phyloP scores from a whole-genome alignment of 768 basidiomycete genomes.

The Amanita subjunquillea region DNA sequence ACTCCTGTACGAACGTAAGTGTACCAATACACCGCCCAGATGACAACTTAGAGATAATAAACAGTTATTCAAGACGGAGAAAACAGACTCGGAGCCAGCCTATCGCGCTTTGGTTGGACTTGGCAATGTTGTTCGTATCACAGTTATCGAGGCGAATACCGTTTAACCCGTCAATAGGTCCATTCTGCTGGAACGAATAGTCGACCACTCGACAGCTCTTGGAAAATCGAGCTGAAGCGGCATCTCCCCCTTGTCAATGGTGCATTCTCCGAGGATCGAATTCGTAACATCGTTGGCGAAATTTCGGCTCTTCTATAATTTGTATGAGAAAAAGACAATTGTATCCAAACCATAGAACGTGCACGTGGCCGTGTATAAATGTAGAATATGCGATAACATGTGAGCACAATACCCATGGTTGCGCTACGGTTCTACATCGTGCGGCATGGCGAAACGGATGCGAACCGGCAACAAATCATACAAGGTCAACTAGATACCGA shows the following conservation, averaged over 20 bases:
- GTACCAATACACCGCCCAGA: neutral
- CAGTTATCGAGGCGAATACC: neutral
- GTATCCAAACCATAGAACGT: conserved; percentile 10
- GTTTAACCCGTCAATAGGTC: conserved; percentile 26
- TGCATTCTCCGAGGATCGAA: conserved; percentile 47
- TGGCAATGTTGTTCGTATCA: conserved; percentile 53
- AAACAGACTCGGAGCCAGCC: conserved; percentile 52
- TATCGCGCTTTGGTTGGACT: conserved; percentile 67
- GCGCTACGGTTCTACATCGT: conserved; percentile 44
- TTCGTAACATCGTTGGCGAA: conserved; percentile 40
- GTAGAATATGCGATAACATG: neutral
- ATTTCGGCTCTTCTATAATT: conserved; percentile 31
- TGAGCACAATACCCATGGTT: neutral
- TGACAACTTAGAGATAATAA: neutral
- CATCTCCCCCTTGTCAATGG: conserved; percentile 28
- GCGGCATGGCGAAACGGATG: conserved; percentile 73
- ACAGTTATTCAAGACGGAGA: conserved; percentile 40
- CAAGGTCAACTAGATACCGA: conserved; percentile 70
- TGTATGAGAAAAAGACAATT: neutral
- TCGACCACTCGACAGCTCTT: conserved; percentile 24
- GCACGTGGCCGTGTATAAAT: neutral
- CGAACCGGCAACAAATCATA: conserved; percentile 49
- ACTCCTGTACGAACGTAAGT: conserved; percentile 36
- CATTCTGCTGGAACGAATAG: conserved; percentile 32
- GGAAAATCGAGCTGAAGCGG: conserved; percentile 29